phyloP scores from a whole-genome alignment of 371 early-diverging fungal species.

The Syncephalis fuscata region DNA sequence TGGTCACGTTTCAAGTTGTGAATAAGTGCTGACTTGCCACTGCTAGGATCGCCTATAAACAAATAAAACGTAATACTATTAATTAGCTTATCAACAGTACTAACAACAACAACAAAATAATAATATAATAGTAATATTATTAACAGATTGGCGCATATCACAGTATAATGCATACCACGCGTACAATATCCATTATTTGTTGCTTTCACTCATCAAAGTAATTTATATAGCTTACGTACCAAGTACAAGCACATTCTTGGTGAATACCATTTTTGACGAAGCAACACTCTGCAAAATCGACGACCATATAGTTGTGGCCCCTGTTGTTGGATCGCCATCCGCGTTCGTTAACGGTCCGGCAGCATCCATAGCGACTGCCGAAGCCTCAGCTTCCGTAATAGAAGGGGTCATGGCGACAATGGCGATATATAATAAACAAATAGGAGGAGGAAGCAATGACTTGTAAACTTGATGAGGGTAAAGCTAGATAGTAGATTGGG shows the following conservation, averaged over 20 bases:
- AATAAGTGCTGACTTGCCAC: slow-evolving; percentile 59
- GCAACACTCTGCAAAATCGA: slow-evolving; percentile 49
- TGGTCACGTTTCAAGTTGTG: slow-evolving; percentile 44
- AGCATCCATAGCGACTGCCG: too few species aligned
- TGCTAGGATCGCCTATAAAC: slow-evolving; percentile 40
- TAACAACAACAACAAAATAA: neutral
- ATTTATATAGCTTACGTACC: slow-evolving; percentile 17
- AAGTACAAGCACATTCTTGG: slow-evolving; percentile 48
- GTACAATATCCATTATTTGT: too few species aligned
- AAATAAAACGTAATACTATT: slow-evolving; percentile 2
- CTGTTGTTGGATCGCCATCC: slow-evolving; percentile 8
- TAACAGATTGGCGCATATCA: neutral
- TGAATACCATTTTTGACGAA: slow-evolving; percentile 46
- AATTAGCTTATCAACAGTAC: slow-evolving; percentile 1
- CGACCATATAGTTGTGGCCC: slow-evolving; percentile 43
- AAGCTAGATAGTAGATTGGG: too few species aligned
- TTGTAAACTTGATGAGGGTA: too few species aligned
- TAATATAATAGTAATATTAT: slow-evolving; percentile 1
- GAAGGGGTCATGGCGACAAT: too few species aligned
- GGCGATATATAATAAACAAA: too few species aligned
- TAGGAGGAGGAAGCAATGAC: too few species aligned
- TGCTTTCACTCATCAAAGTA: neutral
- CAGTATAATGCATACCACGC: too few species aligned
- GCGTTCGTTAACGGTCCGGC: neutral
- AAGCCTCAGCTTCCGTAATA: too few species aligned